Conservation (phyloP, 2,329 filamentous ascomycete species). For the Ceratocystis diversiconidia region DNA sequence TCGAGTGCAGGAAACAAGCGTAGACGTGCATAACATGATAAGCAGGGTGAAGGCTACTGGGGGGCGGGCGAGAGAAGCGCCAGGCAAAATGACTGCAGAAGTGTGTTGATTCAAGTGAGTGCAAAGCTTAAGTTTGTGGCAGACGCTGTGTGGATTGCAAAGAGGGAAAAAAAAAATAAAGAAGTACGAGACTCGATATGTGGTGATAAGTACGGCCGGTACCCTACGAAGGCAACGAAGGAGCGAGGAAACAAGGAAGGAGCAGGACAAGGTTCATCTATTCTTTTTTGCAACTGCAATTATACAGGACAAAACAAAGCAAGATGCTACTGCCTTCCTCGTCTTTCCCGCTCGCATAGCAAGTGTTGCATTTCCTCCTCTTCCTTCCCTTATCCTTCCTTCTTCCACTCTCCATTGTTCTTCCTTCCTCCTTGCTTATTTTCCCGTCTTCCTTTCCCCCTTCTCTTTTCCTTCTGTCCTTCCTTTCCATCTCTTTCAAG, state of each 20-base stretch:
- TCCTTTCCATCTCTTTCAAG: neutral
- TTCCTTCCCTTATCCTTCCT: neutral
- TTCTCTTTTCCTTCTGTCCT: neutral
- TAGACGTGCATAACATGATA: neutral
- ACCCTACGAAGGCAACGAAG: neutral
- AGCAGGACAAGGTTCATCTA: neutral
- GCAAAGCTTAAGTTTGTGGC: no score
- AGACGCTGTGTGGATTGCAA: neutral
- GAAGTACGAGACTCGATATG: neutral
- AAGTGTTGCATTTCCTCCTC: neutral
- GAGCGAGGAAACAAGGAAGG: neutral
- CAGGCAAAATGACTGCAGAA: no score
- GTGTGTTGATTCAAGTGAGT: no score
- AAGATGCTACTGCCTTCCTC: neutral
- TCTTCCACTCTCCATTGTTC: neutral
- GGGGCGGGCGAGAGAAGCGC: neutral
- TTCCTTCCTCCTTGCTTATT: neutral
- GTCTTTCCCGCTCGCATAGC: neutral
- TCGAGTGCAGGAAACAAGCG: no score
- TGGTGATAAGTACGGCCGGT: neutral
- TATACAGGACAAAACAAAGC: neutral
- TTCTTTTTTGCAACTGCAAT: neutral
- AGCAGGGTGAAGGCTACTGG: neutral
- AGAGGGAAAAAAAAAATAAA: neutral
- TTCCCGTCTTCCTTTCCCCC: neutral